Evolutionary conservation across 495 filamentous ascomycete genomes (phyloP).

Genomic region (Penicillium crystallinum): DNA sequence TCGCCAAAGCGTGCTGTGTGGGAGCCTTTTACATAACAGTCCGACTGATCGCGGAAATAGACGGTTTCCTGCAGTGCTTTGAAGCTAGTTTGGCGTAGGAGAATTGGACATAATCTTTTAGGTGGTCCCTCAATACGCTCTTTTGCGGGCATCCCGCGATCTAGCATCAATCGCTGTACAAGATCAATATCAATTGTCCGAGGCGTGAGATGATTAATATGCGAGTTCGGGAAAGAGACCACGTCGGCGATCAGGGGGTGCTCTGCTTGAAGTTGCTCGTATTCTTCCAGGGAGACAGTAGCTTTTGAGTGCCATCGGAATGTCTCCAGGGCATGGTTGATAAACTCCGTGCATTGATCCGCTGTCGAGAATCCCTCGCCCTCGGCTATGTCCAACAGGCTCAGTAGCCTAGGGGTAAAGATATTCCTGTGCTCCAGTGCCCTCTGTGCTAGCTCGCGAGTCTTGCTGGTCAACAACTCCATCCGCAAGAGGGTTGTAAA

Average conservation of each 20-base stretch:
- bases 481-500: slow-evolving; percentile 39
- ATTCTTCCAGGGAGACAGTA: slow-evolving; percentile 33
- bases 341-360: slow-evolving; percentile 24
- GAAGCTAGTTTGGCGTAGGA: slow-evolving; percentile 42
- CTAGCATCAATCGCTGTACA: slow-evolving; percentile 31
- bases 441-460: slow-evolving; percentile 18
- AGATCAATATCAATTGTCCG: slow-evolving; percentile 41
- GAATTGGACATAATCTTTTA: slow-evolving; percentile 27
- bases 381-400: slow-evolving; percentile 22
- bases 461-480: slow-evolving; percentile 30
- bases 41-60: slow-evolving; percentile 19
- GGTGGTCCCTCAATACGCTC: slow-evolving; percentile 41
- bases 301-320: slow-evolving; percentile 39
- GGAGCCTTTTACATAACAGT: slow-evolving; percentile 21
- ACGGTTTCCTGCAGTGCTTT: slow-evolving; percentile 37
- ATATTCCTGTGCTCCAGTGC: slow-evolving; percentile 31
- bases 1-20: slow-evolving; percentile 44
- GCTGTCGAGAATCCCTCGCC: slow-evolving; percentile 14
- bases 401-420: slow-evolving; percentile 29
- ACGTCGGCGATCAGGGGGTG: slow-evolving; percentile 41
- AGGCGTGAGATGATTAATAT: slow-evolving; percentile 45
- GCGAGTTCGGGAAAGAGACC: slow-evolving; percentile 35
- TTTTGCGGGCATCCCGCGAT: slow-evolving; percentile 32
- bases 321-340: slow-evolving; percentile 30
- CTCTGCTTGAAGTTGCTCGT: slow-evolving; percentile 30